These are phyloP conservation scores for Xerocomellus amylosporus DNA, from an alignment of 768 basidiomycete species.

Conservation along the genomic window DNA sequence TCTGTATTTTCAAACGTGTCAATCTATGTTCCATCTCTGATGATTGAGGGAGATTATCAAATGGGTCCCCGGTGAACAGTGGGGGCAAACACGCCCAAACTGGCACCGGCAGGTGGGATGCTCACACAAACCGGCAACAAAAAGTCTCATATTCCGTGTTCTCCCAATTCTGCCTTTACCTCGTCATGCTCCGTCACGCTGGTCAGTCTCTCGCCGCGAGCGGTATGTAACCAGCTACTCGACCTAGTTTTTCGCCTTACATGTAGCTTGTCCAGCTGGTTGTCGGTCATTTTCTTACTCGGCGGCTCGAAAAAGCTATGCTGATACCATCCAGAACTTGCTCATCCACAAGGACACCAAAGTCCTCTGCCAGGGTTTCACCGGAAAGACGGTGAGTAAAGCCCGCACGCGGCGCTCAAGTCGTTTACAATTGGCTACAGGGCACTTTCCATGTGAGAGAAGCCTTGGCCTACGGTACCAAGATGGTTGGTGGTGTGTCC, in stretches of 20 bases:
- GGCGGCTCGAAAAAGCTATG: slow-evolving; percentile 72
- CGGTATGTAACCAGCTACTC: slow-evolving; percentile 38
- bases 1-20: slow-evolving; percentile 5
- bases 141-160: slow-evolving; percentile 9
- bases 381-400: slow-evolving; percentile 84
- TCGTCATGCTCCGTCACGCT: slow-evolving; percentile 55
- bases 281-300: slow-evolving; percentile 82
- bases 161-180: slow-evolving; percentile 10
- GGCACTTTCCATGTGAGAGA: slow-evolving; percentile 96
- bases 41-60: not conserved
- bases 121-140: slow-evolving; percentile 12
- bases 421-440: slow-evolving; percentile 37
- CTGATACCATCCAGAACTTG: slow-evolving; percentile 87
- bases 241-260: not conserved
- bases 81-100: slow-evolving; percentile 27
- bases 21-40: not conserved
- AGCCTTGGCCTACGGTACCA: slow-evolving; percentile 92
- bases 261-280: slow-evolving; percentile 42
- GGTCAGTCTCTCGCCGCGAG: slow-evolving; percentile 52
- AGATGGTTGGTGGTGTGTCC: slow-evolving; percentile 97
- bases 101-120: slow-evolving; percentile 18
- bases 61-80: too few relatives aligned
- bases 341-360: slow-evolving; percentile 92
- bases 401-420: not conserved
- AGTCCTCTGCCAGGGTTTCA: slow-evolving; percentile 90